Base-by-base conservation (phyloP, 2,329 filamentous ascomycete species). In the Diaporthe sp. region DNA sequence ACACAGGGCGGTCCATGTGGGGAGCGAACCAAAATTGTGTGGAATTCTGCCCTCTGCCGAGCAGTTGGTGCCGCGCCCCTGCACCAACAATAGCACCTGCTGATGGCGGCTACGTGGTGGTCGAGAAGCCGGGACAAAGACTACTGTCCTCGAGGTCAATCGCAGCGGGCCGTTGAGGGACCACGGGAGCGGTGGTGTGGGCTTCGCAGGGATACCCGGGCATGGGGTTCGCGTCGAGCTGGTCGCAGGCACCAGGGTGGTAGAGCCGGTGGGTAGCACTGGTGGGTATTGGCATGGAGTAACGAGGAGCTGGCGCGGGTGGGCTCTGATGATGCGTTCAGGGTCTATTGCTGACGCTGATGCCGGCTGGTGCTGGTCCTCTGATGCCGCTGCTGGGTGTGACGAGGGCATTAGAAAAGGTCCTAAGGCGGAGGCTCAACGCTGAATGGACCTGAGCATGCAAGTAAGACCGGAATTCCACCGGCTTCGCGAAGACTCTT, bases 161-260 rank as follows among this genome's bases (percentile, higher is more conserved):
- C 71, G 71, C 71, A 63, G 73, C 73, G 73, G 73, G 73, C 73
- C 73, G 73, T 66, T 65, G 53, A 63, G 32, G 32, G 70, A 72
- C 63, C 55, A 61, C 70, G 56, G 56, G 47, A 53, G 63, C 56
- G 58, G 9, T 51, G 44, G 22, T 42, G 56, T 32, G 70, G 70
- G 56, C 63, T 55, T 53, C 22, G 69, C 69, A 61, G 69, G 69
- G 69, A 51, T 61, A 68, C 63, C 63, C 25, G 63, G 63, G 32
- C 63, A 39, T 39, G 1, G 47, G 32, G 63, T 39, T 39, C 32
- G 32, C 27, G 44, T 47, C 44, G 53, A 50, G 70, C 27, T 53
- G 47, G 32, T 53, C 55, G 27, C 70, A 71, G 70, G 70, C 70
- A 71, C 70, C 70, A 71, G 70, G 70, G 70, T 71, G 50, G 56